Evolutionary conservation across 495 filamentous ascomycete species (phyloP).

Genomic region (Beverwykella pulmonaria): DNA sequence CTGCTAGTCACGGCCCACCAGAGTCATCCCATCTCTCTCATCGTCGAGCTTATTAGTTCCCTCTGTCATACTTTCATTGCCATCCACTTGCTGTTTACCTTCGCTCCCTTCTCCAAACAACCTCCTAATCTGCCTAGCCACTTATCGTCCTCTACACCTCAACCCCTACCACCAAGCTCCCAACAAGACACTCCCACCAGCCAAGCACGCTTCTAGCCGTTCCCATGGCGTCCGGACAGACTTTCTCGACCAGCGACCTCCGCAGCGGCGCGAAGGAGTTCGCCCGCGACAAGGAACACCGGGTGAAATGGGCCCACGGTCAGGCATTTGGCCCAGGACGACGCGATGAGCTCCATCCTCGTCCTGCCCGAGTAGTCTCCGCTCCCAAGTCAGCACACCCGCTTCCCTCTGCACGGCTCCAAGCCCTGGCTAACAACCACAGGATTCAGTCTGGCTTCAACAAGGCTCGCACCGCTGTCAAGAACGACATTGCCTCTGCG

Average conservation of each 20-base stretch:
- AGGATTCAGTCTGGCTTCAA: constrained; percentile 13
- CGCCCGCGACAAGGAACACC: constrained; percentile 54
- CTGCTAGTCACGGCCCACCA: neutral
- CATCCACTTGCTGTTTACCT: constrained; percentile 10
- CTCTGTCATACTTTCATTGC: constrained; percentile 19
- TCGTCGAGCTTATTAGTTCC: constrained; percentile 25
- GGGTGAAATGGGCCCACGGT: constrained; percentile 60
- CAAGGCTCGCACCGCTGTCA: constrained; percentile 35
- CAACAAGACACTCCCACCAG: constrained; percentile 16
- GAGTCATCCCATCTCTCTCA: constrained; percentile 30
- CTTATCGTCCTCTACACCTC: neutral
- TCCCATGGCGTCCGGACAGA: constrained; percentile 44
- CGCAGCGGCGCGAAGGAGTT: constrained; percentile 46
- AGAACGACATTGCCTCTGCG: constrained; percentile 41
- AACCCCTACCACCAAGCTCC: constrained; percentile 16
- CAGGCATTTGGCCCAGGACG: constrained; percentile 33
- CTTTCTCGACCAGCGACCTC: constrained; percentile 47
- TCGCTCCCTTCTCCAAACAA: constrained; percentile 11
- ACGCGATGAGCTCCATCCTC: constrained; percentile 29
- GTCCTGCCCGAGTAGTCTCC: constrained; percentile 35
- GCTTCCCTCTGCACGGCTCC: neutral
- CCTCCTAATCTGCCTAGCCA: constrained; percentile 19
- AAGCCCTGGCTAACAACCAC: neutral
- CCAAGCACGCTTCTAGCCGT: neutral
- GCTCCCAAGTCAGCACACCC: constrained; percentile 25